A percentile compares a stretch with the other conserved stretches of the same genome.
Evolutionary conservation across 192 early-diverging fungal genomes (phyloP).

Genomic region (Backusella liffmaniae): DNA sequence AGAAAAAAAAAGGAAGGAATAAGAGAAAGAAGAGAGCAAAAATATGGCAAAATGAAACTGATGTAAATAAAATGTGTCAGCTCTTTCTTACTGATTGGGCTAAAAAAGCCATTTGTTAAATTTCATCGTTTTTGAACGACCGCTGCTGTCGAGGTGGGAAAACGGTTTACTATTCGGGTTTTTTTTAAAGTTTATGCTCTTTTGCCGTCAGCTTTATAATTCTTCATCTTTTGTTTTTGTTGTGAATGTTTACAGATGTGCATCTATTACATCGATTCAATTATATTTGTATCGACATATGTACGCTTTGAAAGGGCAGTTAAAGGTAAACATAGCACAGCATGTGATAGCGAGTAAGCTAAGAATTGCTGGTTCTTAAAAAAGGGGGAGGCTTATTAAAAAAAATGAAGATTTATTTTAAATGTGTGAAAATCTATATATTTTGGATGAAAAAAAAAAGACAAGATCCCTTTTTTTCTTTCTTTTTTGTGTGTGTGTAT

Average conservation of each 20-base stretch:
- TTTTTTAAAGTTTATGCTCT: neutral
- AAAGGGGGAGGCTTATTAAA: slow-evolving; percentile 2
- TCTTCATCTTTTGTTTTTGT: no score
- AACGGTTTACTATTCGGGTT: neutral
- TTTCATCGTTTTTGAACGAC: neutral
- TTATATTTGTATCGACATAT: neutral
- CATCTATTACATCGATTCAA: neutral
- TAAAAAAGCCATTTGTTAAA: neutral
- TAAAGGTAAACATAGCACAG: neutral
- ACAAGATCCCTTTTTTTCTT: neutral
- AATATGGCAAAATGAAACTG: neutral
- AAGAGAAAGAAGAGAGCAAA: neutral
- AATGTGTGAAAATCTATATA: neutral
- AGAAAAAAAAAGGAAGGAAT: slow-evolving; percentile 2
- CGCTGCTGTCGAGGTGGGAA: neutral
- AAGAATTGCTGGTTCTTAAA: neutral
- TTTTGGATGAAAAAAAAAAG: neutral
- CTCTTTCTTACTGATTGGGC: slow-evolving; percentile 14
- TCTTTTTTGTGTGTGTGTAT: neutral
- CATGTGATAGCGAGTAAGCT: neutral
- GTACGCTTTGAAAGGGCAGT: no score
- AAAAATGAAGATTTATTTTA: neutral
- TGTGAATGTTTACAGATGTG: neutral
- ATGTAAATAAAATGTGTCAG: slow-evolving; percentile 15
- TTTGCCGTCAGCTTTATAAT: neutral